A percentile compares a stretch with the other conserved stretches of the same genome.
These are phyloP conservation scores for Blastobotrys arbuscula DNA, from an alignment of 1,139 yeast species.

Conservation along the genomic window DNA sequence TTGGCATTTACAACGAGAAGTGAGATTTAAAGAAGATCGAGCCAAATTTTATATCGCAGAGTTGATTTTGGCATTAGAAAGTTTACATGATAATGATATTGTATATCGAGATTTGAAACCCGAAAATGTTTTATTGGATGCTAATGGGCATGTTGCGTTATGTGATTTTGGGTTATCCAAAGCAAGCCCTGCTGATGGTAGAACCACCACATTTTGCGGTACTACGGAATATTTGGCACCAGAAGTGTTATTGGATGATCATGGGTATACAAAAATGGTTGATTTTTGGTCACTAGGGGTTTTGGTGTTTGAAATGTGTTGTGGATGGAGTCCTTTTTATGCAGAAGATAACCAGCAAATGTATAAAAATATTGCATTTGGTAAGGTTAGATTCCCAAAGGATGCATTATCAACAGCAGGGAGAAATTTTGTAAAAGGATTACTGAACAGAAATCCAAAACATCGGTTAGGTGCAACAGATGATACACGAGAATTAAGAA, in stretches of 20 bases:
- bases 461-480: slow-evolving; percentile 87
- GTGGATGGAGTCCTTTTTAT: slow-evolving; percentile 99
- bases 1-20: slow-evolving; percentile 96
- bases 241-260: slow-evolving; percentile 83
- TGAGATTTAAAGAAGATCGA: slow-evolving; percentile 84
- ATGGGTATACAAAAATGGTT: slow-evolving; percentile 91
- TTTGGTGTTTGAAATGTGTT: slow-evolving; percentile 89
- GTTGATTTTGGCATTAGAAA: slow-evolving; percentile 83
- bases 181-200: slow-evolving; percentile 84
- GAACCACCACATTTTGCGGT: slow-evolving; percentile 96
- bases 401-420: slow-evolving; percentile 91
- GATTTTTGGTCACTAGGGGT: slow-evolving; percentile 99
- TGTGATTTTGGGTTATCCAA: slow-evolving; percentile 97
- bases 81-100: slow-evolving; percentile 85
- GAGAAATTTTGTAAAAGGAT: slow-evolving; percentile 88
- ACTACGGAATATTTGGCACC: slow-evolving; percentile 97
- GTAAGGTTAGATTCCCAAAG: slow-evolving; percentile 93
- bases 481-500: slow-evolving; percentile 87
- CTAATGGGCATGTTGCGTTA: slow-evolving; percentile 92
- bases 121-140: slow-evolving; percentile 87
- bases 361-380: slow-evolving; percentile 98
- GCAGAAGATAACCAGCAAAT: slow-evolving; percentile 97
- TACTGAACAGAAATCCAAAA: slow-evolving; percentile 88
- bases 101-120: slow-evolving; percentile 95
- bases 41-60: slow-evolving; percentile 97